Evolutionary conservation across 225 moss, liverwort and hornwort species (phyloP).

Genomic region (Pseudisothecium myosuroides): DNA sequence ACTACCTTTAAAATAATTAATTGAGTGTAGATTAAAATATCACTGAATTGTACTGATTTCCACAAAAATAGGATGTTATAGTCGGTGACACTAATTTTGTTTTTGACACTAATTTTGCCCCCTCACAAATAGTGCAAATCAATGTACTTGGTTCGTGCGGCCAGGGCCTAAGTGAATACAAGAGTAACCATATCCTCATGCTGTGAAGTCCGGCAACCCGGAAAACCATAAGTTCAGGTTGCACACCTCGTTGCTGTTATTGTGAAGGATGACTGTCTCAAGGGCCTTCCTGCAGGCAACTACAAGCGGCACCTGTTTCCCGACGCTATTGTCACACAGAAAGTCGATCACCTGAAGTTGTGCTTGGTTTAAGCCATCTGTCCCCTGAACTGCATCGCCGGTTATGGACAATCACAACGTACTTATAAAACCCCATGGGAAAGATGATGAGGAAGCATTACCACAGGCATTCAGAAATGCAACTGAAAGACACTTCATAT

Average conservation of each 20-base stretch:
- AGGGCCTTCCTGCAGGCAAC: constrained; percentile 23
- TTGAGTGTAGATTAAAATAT: background rate
- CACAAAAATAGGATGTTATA: background rate
- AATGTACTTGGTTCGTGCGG: background rate
- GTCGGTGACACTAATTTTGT: too few relatives aligned
- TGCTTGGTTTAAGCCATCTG: background rate
- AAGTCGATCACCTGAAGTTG: constrained; percentile 21
- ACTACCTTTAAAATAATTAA: background rate
- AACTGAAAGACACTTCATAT: background rate
- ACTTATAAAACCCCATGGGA: background rate
- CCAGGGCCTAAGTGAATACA: background rate
- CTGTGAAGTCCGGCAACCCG: background rate
- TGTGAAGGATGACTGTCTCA: constrained; percentile 21
- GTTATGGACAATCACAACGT: background rate
- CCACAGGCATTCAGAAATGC: background rate
- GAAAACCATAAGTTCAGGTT: background rate
- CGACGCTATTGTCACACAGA: constrained; percentile 1
- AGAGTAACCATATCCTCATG: background rate
- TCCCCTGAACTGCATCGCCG: constrained; percentile 3
- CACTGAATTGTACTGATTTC: background rate
- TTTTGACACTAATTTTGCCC: background rate
- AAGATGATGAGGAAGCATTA: background rate
- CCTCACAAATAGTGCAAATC: background rate
- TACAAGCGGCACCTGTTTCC: background rate
- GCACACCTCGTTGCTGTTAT: constrained; percentile 20